Base-by-base conservation (phyloP, 2,329 filamentous ascomycete species). In the Rhinocladiella mackenziei region DNA sequence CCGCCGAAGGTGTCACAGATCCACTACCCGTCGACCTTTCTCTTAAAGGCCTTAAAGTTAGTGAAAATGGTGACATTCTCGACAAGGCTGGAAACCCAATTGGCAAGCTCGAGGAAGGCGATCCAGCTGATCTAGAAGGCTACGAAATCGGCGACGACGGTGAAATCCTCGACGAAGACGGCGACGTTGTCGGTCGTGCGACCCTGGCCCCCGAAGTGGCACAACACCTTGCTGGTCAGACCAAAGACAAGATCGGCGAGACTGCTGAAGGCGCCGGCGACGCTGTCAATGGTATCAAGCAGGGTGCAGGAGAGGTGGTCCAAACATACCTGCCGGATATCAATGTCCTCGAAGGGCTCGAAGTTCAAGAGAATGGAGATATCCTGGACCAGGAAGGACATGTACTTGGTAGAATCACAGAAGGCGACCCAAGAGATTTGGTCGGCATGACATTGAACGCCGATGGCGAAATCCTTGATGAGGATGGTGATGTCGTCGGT, bases 311-410 rank as follows among this genome's bases (percentile, higher is more conserved):
- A 18, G 66, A 74, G 35, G 61, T 57, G 13, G 54, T 52, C 28
- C 56, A 65, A 29, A 57, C 62, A 11, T 51, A 62, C 11, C 56
- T 65, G 19, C 63, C 60, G 15, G 61, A 62, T 25, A 29, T 66
- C 7, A 56, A 60, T 11, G 59, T 64, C 34, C 58, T 68, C 9
- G 59, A 64, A 11, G 65, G 64, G 7, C 53, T 66, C 3, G 58
- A 64, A 33, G 74, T 78, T 18, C 65, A 75, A 31, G 71, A 75
- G 38, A 75, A 77, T 18, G 77, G 77, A 23, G 61, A 70, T 22
- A 70, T 80, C 53, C 64, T 71, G 53, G 71, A 77, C 30, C 54
- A 62, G 15, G 59, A 64, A 36, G 67, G 65, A 20, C 61, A 68
- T 26, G 53, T 58, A 18, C 51, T 69, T 4, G 67, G 65, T 18